These are phyloP conservation scores for Galerina sulciceps DNA, from an alignment of 768 basidiomycete genomes.

Conservation along the genomic window DNA sequence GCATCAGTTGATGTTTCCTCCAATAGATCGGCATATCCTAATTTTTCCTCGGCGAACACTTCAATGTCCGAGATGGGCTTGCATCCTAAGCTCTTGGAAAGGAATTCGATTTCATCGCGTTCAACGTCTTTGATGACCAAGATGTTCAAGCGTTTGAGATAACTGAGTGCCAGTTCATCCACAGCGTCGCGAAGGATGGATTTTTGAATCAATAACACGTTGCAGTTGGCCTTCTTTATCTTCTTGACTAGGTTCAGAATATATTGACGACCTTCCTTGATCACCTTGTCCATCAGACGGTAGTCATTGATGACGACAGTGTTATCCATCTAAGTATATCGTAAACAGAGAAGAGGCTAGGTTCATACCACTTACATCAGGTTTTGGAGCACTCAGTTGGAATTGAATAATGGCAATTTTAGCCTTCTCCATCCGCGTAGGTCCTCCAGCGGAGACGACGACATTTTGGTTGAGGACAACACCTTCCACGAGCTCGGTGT, in stretches of 20 bases:
- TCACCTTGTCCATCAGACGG: slow-evolving; percentile 99
- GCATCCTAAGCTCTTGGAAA: slow-evolving; percentile 92
- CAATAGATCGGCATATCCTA: slow-evolving; percentile 94
- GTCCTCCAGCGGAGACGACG: slow-evolving; percentile 87
- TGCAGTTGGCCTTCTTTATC: slow-evolving; percentile 99
- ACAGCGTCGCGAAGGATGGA: slow-evolving; percentile 99
- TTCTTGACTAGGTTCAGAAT: slow-evolving; percentile 98
- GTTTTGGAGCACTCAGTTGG: slow-evolving; percentile 96
- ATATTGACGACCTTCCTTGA: slow-evolving; percentile 98
- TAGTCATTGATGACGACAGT: slow-evolving; percentile 99
- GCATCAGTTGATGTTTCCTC: slow-evolving; percentile 78
- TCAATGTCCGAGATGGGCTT: slow-evolving; percentile 98
- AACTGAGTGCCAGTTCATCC: slow-evolving; percentile 95
- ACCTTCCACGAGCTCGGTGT: slow-evolving; percentile 95
- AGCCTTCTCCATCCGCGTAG: slow-evolving; percentile 95
- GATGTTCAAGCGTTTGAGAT: slow-evolving; percentile 96
- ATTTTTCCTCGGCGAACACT: slow-evolving; percentile 96
- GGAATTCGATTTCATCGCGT: slow-evolving; percentile 97
- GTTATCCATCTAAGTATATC: slow-evolving; percentile 88
- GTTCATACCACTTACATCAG: slow-evolving; percentile 68
- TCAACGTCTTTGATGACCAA: slow-evolving; percentile 97
- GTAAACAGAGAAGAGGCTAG: slow-evolving; percentile 14
- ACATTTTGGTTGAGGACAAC: slow-evolving; percentile 98
- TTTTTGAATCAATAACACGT: slow-evolving; percentile 98
- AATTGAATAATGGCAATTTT: slow-evolving; percentile 99